These are phyloP conservation scores for Fibroporia radiculosa DNA, from an alignment of 768 basidiomycete species.

Conservation along the genomic window DNA sequence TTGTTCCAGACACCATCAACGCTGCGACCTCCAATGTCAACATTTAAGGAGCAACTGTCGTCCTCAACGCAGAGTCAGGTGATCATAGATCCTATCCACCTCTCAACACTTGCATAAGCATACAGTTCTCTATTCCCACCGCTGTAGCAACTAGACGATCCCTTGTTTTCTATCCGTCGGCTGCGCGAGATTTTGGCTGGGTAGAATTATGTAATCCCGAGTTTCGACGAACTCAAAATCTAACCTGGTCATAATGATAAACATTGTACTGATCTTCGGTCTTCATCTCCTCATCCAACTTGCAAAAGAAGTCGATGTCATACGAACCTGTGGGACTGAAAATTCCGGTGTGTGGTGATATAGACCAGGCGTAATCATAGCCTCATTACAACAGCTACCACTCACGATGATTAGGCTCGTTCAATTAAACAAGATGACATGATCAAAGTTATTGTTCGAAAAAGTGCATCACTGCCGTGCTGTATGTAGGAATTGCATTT, in stretches of 20 bases:
- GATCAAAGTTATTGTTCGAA: too few species aligned
- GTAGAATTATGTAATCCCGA: too few species aligned
- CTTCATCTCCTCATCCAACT: neutral
- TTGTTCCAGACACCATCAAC: constrained; percentile 40
- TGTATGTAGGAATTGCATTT: too few species aligned
- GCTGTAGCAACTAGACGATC: neutral
- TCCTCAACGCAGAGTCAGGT: neutral
- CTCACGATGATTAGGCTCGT: neutral
- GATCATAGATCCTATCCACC: neutral
- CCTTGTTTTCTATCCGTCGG: neutral
- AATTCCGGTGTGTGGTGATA: too few species aligned
- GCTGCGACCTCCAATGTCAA: neutral
- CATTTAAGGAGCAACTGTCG: neutral
- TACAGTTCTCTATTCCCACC: neutral
- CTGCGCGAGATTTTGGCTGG: neutral
- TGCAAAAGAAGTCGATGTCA: neutral
- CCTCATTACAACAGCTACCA: neutral
- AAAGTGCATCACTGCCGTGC: too few species aligned
- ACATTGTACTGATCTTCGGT: neutral
- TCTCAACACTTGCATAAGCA: neutral
- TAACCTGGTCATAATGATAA: neutral
- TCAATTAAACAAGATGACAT: neutral
- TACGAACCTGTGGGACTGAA: too few species aligned
- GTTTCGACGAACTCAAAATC: neutral
- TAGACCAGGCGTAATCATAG: too few species aligned